Base-by-base conservation (phyloP, 1,284 basidiomycete species). In the Chondrostereum purpureum region DNA sequence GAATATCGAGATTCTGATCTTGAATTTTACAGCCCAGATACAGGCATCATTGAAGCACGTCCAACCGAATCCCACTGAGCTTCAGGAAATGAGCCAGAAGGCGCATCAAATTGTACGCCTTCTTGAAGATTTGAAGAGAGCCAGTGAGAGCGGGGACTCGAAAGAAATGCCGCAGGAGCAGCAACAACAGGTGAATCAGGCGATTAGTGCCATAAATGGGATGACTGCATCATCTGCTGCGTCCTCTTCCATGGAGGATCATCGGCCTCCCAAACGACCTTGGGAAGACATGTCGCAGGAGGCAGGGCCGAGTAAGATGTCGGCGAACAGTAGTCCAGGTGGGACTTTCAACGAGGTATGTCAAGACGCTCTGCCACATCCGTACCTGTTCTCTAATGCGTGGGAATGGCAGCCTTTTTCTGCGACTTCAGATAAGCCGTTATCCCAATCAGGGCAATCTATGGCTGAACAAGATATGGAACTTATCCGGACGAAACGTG, bases 391-490 rank as follows among this genome's bases (percentile, higher is more conserved):
- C n/a, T n/a, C n/a, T n/a, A n/a, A n/a, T n/a, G n/a, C n/a, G n/a
- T n/a, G n/a, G n/a, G n/a, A n/a, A n/a, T n/a, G n/a, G n/a, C 23
- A 47, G 46, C 17, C 44, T 5, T 35, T 41, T 39, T 22, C 40
- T 13, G 42, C 23, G 11, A 6, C 40, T 21, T 14, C 27, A 4
- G 40, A 16, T 6, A 31, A 40, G 18, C 37, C 31, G 22, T 43
- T 14, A 6, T 13, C 35, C 6, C 43, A 20, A 4, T 11, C 35
- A 48, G 59, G 59, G 19, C 75, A 77, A 53, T 68, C 75, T 3
- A 81, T 77, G 1, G 85, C 85, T 6, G 82, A 88, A 60, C 75
- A 81, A 49, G 86, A 88, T 54, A 88, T 88, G 85, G 83, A 84
- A 51, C 71, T 84, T 48, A 88, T 88, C 51, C 77, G 85, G 11